Base-by-base conservation (phyloP, 345 rosid species). In the Bruguiera gymnorhiza region DNA sequence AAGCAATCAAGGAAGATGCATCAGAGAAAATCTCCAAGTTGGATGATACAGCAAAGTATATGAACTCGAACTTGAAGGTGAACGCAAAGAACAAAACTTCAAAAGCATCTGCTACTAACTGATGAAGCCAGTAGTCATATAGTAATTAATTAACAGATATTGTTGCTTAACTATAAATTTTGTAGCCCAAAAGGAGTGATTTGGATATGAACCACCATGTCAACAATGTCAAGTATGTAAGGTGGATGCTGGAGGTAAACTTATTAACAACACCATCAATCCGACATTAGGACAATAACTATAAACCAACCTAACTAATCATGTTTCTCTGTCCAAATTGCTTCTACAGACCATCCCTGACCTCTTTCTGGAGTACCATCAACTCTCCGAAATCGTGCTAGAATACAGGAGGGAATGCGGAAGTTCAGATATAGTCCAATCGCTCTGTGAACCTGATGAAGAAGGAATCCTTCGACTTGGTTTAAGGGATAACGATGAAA, bases 181-280 rank as follows among this genome's bases (percentile, higher is more conserved):
- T 80, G 62, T 60, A 88, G 87, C 86, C 94, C 2, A 75, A 76
- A 70, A 82, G 93, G 75, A 81, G 80, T 65, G 89, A 88, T 72
- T 68, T 86, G 76, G 89, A 86, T 72, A 81, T 88, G 94, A 88
- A 88, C 82, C 86, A 86, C 50, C 94, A 86, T 65, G 94, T 86
- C 70, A 86, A 85, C 82, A 88, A 88, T 78, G 89, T 88, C 48
- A 86, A 88, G 75, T 86, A 88, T 37, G 86, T 88, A 19, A 76
- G 81, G 66, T 88, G 94, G 94, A 88, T 86, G 91, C 77, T 86
- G 20, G 94, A 86, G 94, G 91, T 88, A 82, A 68, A 43, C 3
- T 43, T 43, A 43, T 21, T 2, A 39, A 26, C 43, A 13, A 19
- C n/a, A 16, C 15, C 27, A 51, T 34, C 24, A 43, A 60, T 34